Evolutionary conservation across 768 basidiomycete species (phyloP), one percentile per base, ranked within the genome.

Genomic region (Suillus subaureus): DNA sequence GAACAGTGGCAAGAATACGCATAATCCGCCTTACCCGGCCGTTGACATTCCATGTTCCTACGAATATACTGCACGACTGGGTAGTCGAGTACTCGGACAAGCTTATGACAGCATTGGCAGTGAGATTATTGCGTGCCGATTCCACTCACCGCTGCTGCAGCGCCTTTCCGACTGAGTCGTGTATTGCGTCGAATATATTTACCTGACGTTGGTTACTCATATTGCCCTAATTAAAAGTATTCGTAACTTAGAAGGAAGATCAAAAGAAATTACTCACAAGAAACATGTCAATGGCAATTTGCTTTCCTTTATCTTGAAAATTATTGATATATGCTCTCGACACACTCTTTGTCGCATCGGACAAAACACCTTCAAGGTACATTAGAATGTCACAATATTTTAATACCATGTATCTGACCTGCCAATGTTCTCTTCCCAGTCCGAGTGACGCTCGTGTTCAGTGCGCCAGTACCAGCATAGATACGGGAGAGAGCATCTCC

Each of bases 271-370:
- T 64, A 77, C 88, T 52, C 63, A 96, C 97, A 71, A 99, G 82
- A 71, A 99, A 92, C 86, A 95, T 91, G 74, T 99, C 97, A 66
- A 99, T 99, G 0, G 96, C 95, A 4, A 85, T 76, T 72, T 99
- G 97, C 74, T 99, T 99, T 43, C 85, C 88, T 75, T 93, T 93
- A 75, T 99, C 97, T 71, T 96, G 92, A 74, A 99, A 97, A 74
- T 98, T 98, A 72, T 96, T 97, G 72, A 98, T 97, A 72, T 98
- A 99, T 43, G 96, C 96, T 66, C 97, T 87, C 4, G 93, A 94
- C 39, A 94, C 92, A 71, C 93, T 96, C 77, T 99, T 99, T 5
- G 95, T 97, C 4, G 97, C 97, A 79, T 99, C 96, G 6, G 94
- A 96, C 28, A 99, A 78, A 49, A 99, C 86, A 56, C 97, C 96